Evolutionary conservation across 2,329 filamentous ascomycete genomes (phyloP).

Genomic region (Diplodia sapinea): DNA sequence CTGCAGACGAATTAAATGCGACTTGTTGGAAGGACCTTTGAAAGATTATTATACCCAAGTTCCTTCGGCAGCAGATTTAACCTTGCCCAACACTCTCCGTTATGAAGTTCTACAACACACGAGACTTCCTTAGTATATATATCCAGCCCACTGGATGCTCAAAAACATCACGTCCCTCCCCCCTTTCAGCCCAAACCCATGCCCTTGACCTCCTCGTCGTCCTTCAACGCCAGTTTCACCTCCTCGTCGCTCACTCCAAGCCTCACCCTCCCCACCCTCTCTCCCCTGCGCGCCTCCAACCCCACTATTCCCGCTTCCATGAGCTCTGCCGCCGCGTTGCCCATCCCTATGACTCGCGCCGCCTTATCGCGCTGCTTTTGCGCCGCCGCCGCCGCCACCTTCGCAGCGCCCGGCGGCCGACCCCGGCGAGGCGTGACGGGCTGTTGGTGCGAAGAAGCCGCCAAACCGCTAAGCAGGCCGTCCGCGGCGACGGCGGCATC

Average conservation of each 20-base stretch:
- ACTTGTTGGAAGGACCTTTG: not conserved
- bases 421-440: constrained; percentile 31
- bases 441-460: constrained; percentile 31
- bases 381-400: constrained; percentile 41
- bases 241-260: constrained; percentile 90
- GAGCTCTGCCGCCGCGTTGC: constrained; percentile 78
- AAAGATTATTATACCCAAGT: constrained; percentile 19
- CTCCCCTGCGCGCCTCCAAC: constrained; percentile 76
- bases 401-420: constrained; percentile 39
- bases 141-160: too few relatives aligned
- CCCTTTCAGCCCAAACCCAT: constrained; percentile 63
- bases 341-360: constrained; percentile 65
- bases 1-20: not conserved
- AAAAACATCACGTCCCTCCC: not conserved
- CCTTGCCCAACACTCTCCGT: not conserved
- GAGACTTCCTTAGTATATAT: not conserved
- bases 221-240: constrained; percentile 82
- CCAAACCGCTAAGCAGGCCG: constrained; percentile 11
- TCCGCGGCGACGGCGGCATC: constrained; percentile 32
- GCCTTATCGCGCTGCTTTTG: constrained; percentile 44
- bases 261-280: constrained; percentile 85
- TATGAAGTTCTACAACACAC: not conserved
- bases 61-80: not conserved
- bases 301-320: constrained; percentile 87
- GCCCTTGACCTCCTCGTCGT: constrained; percentile 84